These are phyloP conservation scores for Schizonepeta tenuifolia DNA, from an alignment of 257 asterid species.

Conservation along the genomic window DNA sequence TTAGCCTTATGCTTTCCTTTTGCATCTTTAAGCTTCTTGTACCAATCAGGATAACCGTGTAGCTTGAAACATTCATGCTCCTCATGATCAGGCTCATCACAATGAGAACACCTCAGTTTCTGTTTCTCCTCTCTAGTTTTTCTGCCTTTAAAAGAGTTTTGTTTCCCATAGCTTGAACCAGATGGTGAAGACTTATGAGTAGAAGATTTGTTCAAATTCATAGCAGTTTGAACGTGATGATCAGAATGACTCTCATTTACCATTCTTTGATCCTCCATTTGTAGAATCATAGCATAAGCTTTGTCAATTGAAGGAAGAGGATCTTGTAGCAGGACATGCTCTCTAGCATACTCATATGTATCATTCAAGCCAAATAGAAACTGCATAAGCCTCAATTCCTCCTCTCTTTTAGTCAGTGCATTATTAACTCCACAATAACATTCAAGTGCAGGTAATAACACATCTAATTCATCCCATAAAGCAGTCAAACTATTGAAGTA, in stretches of 20 bases:
- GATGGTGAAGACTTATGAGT: accelerated
- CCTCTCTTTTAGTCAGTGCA: no score
- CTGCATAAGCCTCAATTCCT: no score
- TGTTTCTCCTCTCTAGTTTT: not conserved
- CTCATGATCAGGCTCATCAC: not conserved
- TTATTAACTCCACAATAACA: no score
- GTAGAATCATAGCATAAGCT: no score
- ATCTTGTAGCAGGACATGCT: no score
- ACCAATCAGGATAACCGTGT: not conserved
- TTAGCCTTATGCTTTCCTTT: not conserved
- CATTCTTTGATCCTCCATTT: no score
- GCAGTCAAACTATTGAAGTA: no score
- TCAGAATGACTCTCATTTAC: accelerated
- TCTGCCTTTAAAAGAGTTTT: not conserved
- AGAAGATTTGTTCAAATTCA: not conserved
- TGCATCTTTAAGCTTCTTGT: not conserved
- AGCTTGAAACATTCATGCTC: not conserved
- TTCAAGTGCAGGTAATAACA: no score
- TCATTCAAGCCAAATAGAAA: no score
- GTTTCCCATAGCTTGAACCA: accelerated
- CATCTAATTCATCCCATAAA: no score
- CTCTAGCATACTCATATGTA: no score
- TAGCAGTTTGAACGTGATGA: not conserved
- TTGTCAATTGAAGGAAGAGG: no score
- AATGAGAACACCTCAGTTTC: not conserved